Conservation (phyloP, 2,329 filamentous ascomycete species). For the Pestalotiopsis sp. region DNA sequence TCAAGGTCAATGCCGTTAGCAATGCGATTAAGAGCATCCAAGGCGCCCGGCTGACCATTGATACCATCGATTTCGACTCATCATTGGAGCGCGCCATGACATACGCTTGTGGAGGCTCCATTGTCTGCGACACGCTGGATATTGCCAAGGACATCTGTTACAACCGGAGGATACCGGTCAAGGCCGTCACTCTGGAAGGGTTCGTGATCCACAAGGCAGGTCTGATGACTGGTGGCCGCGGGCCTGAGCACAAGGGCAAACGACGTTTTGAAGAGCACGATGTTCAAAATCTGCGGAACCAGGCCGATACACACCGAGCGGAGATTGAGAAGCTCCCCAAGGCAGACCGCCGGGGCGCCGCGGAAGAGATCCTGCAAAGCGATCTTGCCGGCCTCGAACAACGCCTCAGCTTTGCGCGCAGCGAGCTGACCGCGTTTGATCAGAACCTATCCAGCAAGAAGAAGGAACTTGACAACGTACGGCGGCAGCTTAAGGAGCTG, state of each 20-base stretch:
- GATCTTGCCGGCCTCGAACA: conserved; percentile 82
- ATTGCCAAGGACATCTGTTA: conserved; percentile 92
- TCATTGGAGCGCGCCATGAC: conserved; percentile 89
- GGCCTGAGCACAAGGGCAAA: conserved; percentile 74
- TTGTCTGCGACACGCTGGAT: conserved; percentile 87
- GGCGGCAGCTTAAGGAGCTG: conserved; percentile 74
- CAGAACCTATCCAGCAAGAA: conserved; percentile 85
- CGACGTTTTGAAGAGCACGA: conserved; percentile 89
- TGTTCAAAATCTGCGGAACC: conserved; percentile 79
- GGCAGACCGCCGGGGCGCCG: conserved; percentile 71
- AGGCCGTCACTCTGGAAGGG: conserved; percentile 94
- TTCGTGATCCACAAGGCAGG: conserved; percentile 96
- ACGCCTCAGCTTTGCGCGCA: conserved; percentile 69
- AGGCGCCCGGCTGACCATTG: conserved; percentile 86
- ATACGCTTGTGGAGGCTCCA: conserved; percentile 91
- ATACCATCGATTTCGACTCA: conserved; percentile 92
- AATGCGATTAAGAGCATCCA: conserved; percentile 88
- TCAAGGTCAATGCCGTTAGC: conserved; percentile 91
- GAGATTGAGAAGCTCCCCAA: conserved; percentile 83
- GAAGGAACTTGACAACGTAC: conserved; percentile 76
- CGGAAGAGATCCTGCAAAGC: conserved; percentile 80
- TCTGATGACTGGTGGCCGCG: conserved; percentile 92
- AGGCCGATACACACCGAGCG: conserved; percentile 74
- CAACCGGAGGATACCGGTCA: conserved; percentile 81
- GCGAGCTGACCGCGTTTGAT: conserved; percentile 77